These are phyloP conservation scores for Gremmenia infestans DNA, from an alignment of 2,329 filamentous ascomycete species.

Conservation along the genomic window DNA sequence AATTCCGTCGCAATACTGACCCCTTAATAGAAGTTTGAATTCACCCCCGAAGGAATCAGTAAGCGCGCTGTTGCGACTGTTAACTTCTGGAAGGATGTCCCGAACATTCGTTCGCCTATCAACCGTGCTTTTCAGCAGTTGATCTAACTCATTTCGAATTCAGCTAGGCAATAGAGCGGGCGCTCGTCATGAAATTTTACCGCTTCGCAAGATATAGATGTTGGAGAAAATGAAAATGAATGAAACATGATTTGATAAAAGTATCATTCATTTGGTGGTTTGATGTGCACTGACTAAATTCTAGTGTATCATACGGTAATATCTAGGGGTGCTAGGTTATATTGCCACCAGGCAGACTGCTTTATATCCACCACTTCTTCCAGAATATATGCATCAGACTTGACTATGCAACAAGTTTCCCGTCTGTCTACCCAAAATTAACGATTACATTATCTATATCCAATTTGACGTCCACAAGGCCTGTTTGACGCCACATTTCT, in stretches of 20 bases:
- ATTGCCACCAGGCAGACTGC: no score
- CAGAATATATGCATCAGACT: no score
- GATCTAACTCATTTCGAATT: conserved; percentile 54
- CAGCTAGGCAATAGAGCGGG: background rate
- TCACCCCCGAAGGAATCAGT: conserved; percentile 92
- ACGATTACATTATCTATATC: no score
- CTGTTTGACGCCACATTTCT: no score
- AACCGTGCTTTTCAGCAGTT: conserved; percentile 98
- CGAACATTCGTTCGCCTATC: conserved; percentile 87
- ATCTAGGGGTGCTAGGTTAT: background rate
- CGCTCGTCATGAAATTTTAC: conserved; percentile 1
- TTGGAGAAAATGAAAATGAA: background rate
- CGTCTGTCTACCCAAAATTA: no score
- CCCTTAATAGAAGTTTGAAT: conserved; percentile 83
- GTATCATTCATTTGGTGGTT: background rate
- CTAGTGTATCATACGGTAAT: background rate
- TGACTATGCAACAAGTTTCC: no score
- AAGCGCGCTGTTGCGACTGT: conserved; percentile 91
- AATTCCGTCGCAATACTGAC: conserved; percentile 33
- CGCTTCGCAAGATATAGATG: conserved; percentile 3
- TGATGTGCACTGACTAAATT: background rate
- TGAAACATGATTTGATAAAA: background rate
- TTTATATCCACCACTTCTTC: no score
- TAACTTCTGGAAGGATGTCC: conserved; percentile 93
- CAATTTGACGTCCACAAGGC: no score